Evolutionary conservation across 2,329 filamentous ascomycete genomes (phyloP), one percentile per base, ranked within the genome.

Genomic region (Xylariaceae sp.): DNA sequence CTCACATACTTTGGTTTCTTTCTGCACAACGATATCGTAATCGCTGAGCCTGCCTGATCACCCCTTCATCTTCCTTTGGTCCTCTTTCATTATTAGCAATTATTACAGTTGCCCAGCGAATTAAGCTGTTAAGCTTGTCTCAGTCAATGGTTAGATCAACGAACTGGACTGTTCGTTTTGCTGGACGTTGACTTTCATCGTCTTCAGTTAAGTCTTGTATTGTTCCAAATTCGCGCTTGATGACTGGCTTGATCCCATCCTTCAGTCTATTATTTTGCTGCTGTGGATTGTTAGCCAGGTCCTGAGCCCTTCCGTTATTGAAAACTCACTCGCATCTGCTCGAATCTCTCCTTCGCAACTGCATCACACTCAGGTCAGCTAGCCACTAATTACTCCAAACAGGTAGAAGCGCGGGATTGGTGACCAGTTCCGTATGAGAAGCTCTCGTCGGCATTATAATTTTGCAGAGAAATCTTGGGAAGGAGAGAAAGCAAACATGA

Each of bases 331-430:
- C 58, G 61, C 11, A 70, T 56, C 48, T 73, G 62, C 4, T 65
- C 57, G 1, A 72, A 64, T 16, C 67, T 63, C 50, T 73, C 69
- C 33, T 58, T 24, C 0, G 71, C 72, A 4, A 73, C 47, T 52
- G 11, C 3, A 34, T 29, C 19, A 29, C 4, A 41, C 16, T 28
- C 1, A n/a, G 17, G 28, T 54, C 3, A 48, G 29, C 9, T 43
- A 21, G 21, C 16, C 7, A 14, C 8, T 23, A 31, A 3, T 7
- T 24, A 21, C 14, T 26, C 16, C 4, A 19, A 23, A 24, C 21
- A 23, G 1, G 19, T 24, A 5, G 9, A 24, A 5, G 14, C 11
- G 7, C n/a, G n/a, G n/a, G 19, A 4, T 48, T 26, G 8, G 21
- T 49, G 21, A 9, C 28, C 4, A 17, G 19, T 34, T 16, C 11